phyloP scores from a whole-genome alignment of 305 asterid genomes.

The Solanum hybrid region DNA sequence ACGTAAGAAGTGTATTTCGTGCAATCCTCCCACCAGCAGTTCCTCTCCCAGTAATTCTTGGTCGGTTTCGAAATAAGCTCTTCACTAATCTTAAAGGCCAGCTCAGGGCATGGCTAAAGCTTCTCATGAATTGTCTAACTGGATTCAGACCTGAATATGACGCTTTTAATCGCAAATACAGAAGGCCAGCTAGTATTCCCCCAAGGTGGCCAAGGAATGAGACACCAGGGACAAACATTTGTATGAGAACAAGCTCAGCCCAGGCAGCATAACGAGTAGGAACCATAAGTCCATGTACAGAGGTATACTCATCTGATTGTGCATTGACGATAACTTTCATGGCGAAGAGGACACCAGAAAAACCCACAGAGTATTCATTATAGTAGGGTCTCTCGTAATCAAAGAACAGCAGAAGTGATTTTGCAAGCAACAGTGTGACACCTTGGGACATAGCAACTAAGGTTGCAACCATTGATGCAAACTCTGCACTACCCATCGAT shows the following conservation, averaged over 20 bases:
- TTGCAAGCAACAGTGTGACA: slow-evolving; percentile 3
- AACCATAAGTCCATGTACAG: slow-evolving; percentile 4
- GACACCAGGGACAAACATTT: slow-evolving; percentile 12
- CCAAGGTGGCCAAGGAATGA: slow-evolving; percentile 16
- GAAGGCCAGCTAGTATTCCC: slow-evolving; percentile 14
- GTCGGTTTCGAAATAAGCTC: slow-evolving; percentile 17
- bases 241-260: slow-evolving; percentile 8
- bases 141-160: not conserved
- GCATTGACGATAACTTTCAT: slow-evolving; percentile 9
- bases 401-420: slow-evolving; percentile 7
- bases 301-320: slow-evolving; percentile 1
- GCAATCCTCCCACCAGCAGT: slow-evolving; percentile 23
- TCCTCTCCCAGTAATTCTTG: slow-evolving; percentile 46
- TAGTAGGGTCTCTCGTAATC: slow-evolving; percentile 9
- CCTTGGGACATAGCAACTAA: slow-evolving; percentile 6
- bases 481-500: slow-evolving; percentile 10
- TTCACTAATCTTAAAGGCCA: slow-evolving; percentile 49
- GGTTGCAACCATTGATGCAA: not conserved
- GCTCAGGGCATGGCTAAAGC: slow-evolving; percentile 27
- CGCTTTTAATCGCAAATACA: not conserved
- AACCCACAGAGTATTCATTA: not conserved
- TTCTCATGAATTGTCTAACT: slow-evolving; percentile 6
- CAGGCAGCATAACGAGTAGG: slow-evolving; percentile 6
- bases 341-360: slow-evolving; percentile 15
- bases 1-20: slow-evolving; percentile 15